These are phyloP conservation scores for Sordaria brevicollis DNA, from an alignment of 495 filamentous ascomycete species.

Conservation along the genomic window DNA sequence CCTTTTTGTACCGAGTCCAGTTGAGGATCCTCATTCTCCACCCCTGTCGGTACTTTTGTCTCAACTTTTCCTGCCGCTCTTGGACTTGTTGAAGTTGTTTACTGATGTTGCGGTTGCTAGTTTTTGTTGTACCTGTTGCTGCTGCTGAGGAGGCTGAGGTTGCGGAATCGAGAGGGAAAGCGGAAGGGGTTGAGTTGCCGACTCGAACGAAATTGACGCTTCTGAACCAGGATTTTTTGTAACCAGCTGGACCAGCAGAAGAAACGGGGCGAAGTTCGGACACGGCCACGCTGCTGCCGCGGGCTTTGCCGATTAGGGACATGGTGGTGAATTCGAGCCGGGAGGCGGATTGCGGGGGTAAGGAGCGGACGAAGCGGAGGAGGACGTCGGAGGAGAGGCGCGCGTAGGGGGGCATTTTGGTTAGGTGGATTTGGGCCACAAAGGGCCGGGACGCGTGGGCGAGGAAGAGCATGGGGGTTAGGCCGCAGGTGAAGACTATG, in stretches of 20 bases:
- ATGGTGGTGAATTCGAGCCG: conserved; percentile 62
- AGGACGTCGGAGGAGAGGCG: conserved; percentile 56
- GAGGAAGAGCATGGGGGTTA: conserved; percentile 58
- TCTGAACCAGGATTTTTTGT: background rate
- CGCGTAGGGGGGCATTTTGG: conserved; percentile 54
- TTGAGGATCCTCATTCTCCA: background rate
- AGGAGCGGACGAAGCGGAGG: conserved; percentile 49
- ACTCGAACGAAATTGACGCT: background rate
- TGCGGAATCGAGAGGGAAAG: background rate
- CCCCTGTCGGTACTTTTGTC: background rate
- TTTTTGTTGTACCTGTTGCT: background rate
- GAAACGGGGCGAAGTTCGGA: conserved; percentile 38
- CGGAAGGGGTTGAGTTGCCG: background rate
- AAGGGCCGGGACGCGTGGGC: conserved; percentile 55
- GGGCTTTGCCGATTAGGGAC: conserved; percentile 50
- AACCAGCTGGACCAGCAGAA: conserved; percentile 1
- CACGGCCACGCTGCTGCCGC: conserved; percentile 34
- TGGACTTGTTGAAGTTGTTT: background rate
- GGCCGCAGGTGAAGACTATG: conserved; percentile 47
- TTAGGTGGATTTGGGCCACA: conserved; percentile 60
- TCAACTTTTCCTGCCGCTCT: background rate
- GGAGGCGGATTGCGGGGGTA: conserved; percentile 45
- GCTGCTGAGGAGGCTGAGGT: too few species aligned
- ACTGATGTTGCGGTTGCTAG: background rate
- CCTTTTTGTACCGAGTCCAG: background rate